phyloP scores from a whole-genome alignment of 495 filamentous ascomycete species.

The Tuber borchii region DNA sequence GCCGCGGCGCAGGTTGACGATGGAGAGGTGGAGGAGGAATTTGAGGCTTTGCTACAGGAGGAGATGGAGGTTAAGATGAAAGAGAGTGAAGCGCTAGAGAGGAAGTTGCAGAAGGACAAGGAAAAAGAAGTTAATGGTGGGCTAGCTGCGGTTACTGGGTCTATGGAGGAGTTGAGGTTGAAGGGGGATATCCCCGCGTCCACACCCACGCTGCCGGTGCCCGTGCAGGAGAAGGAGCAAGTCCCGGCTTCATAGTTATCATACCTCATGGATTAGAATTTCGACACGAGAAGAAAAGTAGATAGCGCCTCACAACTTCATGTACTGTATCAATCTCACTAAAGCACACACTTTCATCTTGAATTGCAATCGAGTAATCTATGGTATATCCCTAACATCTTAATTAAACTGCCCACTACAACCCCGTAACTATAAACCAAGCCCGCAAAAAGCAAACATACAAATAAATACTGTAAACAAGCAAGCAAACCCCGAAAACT shows the following conservation, averaged over 20 bases:
- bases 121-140: constrained; percentile 23
- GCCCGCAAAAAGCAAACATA: background rate
- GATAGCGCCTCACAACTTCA: background rate
- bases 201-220: constrained; percentile 26
- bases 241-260: constrained; percentile 21
- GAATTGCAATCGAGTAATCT: background rate
- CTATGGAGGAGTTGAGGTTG: constrained; percentile 43
- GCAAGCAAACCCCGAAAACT: constrained; percentile 1
- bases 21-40: constrained; percentile 77
- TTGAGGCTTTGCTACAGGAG: constrained; percentile 66
- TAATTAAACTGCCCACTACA: background rate
- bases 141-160: constrained; percentile 43
- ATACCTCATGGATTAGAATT: background rate
- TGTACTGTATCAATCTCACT: background rate
- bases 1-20: constrained; percentile 61
- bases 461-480: background rate
- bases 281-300: background rate
- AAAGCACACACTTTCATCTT: background rate
- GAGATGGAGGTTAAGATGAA: constrained; percentile 45
- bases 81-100: constrained; percentile 27
- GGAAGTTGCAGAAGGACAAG: constrained; percentile 43
- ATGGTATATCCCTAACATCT: background rate
- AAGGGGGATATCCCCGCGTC: constrained; percentile 10
- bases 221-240: constrained; percentile 39
- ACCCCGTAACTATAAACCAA: background rate